phyloP scores from a whole-genome alignment of 2,329 filamentous ascomycete species.

The Penicillium psychrosexuale region DNA sequence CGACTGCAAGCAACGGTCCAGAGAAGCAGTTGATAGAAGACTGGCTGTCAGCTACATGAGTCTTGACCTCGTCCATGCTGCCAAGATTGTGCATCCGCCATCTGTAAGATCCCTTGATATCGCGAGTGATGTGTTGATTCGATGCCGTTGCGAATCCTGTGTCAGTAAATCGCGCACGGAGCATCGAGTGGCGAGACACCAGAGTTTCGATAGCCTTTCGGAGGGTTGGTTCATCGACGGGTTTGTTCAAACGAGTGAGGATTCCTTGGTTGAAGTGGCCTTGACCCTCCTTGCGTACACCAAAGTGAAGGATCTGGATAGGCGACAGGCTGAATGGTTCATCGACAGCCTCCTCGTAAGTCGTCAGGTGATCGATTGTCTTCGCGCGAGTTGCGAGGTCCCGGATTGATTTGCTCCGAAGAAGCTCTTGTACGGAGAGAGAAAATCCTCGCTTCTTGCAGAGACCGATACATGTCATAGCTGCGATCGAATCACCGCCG shows the following conservation, averaged over 20 bases:
- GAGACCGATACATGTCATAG: constrained; percentile 50
- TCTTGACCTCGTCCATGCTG: constrained; percentile 22
- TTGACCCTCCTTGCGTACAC: constrained; percentile 31
- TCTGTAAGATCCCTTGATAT: constrained; percentile 30
- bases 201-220: constrained; percentile 31
- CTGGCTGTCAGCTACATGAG: constrained; percentile 31
- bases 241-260: constrained; percentile 30
- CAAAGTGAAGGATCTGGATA: constrained; percentile 40
- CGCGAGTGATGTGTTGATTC: constrained; percentile 31
- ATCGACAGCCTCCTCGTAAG: constrained; percentile 35
- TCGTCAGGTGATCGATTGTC: constrained; percentile 28
- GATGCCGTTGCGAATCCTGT: constrained; percentile 16
- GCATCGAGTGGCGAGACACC: constrained; percentile 38
- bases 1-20: constrained; percentile 42
- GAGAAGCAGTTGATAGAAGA: constrained; percentile 34
- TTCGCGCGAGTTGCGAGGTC: constrained; percentile 34
- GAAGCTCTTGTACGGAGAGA: constrained; percentile 48
- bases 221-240: constrained; percentile 24
- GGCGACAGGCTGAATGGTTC: constrained; percentile 36
- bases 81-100: constrained; percentile 22
- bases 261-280: constrained; percentile 43
- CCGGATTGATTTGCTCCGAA: constrained; percentile 48
- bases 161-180: constrained; percentile 33
- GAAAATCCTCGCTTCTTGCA: constrained; percentile 47
- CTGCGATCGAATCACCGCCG: constrained; percentile 51